Percentiles rank a stretch among this genome's conserved stretches.
phyloP scores from a whole-genome alignment of 306 rosid genomes.

The Fagus sylvatica region DNA sequence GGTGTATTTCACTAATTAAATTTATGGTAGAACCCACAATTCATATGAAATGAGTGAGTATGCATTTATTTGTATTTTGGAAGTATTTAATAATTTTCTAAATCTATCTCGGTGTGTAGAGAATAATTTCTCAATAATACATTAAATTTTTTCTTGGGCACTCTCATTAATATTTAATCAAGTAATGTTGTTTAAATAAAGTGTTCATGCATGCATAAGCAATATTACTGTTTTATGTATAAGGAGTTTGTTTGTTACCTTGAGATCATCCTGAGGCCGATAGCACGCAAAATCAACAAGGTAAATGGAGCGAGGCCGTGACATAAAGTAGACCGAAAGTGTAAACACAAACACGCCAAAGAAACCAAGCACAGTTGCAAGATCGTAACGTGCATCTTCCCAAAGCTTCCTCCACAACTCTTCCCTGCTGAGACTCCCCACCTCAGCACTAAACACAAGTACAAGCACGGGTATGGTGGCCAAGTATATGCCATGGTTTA shows the following conservation, averaged over 20 bases:
- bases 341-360: constrained; percentile 84
- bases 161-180: too few species aligned
- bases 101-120: too few species aligned
- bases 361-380: constrained; percentile 75
- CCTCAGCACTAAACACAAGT: constrained; percentile 85
- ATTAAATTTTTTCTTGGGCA: too few species aligned
- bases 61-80: too few species aligned
- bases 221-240: too few species aligned
- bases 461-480: constrained; percentile 76
- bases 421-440: constrained; percentile 74
- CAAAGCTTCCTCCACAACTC: constrained; percentile 86
- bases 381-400: constrained; percentile 83
- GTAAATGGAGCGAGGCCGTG: constrained; percentile 79
- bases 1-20: too few species aligned
- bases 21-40: too few species aligned
- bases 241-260: constrained; percentile 37
- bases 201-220: too few species aligned
- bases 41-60: too few species aligned
- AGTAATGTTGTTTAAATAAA: too few species aligned
- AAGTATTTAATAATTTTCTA: too few species aligned
- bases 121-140: too few species aligned
- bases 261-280: constrained; percentile 67
- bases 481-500: constrained; percentile 84
- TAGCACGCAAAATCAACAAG: constrained; percentile 83
- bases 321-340: constrained; percentile 84